Conservation (phyloP, 129 eudicot genomes). For the Lonicera japonica region DNA sequence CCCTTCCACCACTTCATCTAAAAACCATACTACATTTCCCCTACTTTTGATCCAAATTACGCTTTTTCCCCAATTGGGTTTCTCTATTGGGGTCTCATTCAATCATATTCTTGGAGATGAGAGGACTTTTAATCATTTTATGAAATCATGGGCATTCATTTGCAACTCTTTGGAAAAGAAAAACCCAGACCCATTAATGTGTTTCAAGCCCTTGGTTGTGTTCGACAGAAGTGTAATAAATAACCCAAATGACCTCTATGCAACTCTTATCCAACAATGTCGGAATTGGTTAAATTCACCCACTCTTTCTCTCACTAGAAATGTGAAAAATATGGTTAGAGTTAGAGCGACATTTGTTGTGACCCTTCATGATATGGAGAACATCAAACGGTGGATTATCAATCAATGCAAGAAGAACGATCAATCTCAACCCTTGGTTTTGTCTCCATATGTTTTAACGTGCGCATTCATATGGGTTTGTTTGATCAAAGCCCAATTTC, state of each 20-base stretch:
- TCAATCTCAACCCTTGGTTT: conserved; percentile 19
- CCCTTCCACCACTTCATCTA: conserved; percentile 11
- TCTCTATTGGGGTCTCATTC: conserved; percentile 25
- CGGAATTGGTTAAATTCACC: conserved; percentile 7
- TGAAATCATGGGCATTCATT: conserved; percentile 34
- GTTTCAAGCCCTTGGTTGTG: conserved; percentile 2
- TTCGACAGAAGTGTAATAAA: conserved; percentile 23
- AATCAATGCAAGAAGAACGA: conserved; percentile 22
- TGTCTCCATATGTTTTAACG: conserved; percentile 34
- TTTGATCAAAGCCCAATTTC: conserved; percentile 15
- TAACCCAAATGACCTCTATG: conserved; percentile 15
- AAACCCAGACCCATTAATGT: neutral
- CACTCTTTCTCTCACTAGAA: neutral
- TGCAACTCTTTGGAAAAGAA: conserved; percentile 16
- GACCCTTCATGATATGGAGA: conserved; percentile 22
- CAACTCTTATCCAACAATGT: conserved; percentile 23
- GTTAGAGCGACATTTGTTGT: conserved; percentile 31
- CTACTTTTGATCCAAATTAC: conserved; percentile 34
- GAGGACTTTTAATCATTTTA: conserved; percentile 26
- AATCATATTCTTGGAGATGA: conserved; percentile 31
- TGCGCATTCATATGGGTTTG: conserved; percentile 38
- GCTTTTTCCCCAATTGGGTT: conserved; percentile 16
- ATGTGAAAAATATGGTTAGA: conserved; percentile 8
- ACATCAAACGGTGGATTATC: conserved; percentile 21
- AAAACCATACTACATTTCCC: neutral